Percentiles rank a stretch among this genome's conserved stretches.
phyloP scores from a whole-genome alignment of 192 early-diverging fungal genomes.

The Linderina pennispora region DNA sequence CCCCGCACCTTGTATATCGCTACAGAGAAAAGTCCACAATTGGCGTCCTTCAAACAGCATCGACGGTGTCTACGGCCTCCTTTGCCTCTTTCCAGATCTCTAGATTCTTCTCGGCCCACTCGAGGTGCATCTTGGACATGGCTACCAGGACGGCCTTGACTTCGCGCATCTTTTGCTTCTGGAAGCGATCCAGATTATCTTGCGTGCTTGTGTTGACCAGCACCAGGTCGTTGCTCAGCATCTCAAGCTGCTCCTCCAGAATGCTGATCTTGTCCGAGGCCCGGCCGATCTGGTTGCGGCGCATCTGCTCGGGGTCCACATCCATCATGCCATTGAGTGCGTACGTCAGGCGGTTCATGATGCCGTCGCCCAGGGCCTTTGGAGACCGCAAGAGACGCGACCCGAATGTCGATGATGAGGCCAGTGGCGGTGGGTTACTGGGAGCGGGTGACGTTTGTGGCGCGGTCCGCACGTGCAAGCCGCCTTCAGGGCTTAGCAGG shows the following conservation, averaged over 20 bases:
- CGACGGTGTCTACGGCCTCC: conserved; percentile 37
- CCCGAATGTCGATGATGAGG: conserved; percentile 16
- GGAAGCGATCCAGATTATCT: conserved; percentile 88
- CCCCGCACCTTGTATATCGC: too few species aligned
- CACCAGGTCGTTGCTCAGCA: conserved; percentile 64
- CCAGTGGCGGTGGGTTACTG: not conserved
- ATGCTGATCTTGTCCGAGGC: conserved; percentile 73
- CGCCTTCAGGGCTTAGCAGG: too few species aligned
- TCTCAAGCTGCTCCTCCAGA: conserved; percentile 75
- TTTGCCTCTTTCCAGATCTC: conserved; percentile 50
- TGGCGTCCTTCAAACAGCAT: too few species aligned
- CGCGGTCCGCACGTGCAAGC: too few species aligned
- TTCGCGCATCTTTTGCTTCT: conserved; percentile 87
- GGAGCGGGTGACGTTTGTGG: too few species aligned
- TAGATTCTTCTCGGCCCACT: conserved; percentile 61
- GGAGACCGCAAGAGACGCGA: conserved; percentile 33
- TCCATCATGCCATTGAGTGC: conserved; percentile 93
- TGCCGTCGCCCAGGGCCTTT: conserved; percentile 38
- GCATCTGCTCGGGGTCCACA: conserved; percentile 85
- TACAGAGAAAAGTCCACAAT: too few species aligned
- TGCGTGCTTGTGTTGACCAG: conserved; percentile 77
- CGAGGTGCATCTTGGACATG: conserved; percentile 63
- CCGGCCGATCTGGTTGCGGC: conserved; percentile 83
- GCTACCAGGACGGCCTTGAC: conserved; percentile 73
- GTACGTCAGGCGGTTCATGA: conserved; percentile 45